Conservation (phyloP, 352 stramenopile species). For the Pythium aquatile region DNA sequence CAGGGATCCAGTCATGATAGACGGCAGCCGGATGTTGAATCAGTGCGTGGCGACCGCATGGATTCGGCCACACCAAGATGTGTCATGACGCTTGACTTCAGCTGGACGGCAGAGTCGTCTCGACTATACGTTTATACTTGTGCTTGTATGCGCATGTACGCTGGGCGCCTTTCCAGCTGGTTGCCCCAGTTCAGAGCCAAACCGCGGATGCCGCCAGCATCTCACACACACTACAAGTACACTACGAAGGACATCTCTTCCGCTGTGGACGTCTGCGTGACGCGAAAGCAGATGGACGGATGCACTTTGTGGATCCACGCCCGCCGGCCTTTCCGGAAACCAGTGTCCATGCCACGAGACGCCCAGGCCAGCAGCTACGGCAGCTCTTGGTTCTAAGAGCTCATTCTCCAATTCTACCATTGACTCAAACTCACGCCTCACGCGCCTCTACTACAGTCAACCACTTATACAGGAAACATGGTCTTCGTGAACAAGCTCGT, state of each 20-base stretch:
- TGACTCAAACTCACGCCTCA: not conserved
- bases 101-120: not conserved
- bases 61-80: not conserved
- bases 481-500: constrained; percentile 19
- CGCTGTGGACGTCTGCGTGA: not conserved
- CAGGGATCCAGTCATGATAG: not conserved
- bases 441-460: not conserved
- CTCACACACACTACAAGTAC: too few relatives aligned
- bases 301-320: not conserved
- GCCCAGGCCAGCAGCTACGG: not conserved
- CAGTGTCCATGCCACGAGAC: not conserved
- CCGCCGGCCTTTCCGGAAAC: not conserved
- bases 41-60: not conserved
- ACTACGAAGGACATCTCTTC: not conserved
- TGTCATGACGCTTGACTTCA: not conserved
- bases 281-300: not conserved
- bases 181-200: not conserved
- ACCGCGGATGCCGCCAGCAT: not conserved
- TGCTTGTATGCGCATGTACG: not conserved
- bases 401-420: constrained; percentile 13
- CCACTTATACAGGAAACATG: constrained; percentile 2
- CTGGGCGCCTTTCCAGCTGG: not conserved
- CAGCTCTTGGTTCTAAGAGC: too few relatives aligned
- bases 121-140: not conserved
- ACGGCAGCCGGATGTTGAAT: not conserved